phyloP scores from a whole-genome alignment of 2,329 filamentous ascomycete species.

The Aspergillus carbonarius region DNA sequence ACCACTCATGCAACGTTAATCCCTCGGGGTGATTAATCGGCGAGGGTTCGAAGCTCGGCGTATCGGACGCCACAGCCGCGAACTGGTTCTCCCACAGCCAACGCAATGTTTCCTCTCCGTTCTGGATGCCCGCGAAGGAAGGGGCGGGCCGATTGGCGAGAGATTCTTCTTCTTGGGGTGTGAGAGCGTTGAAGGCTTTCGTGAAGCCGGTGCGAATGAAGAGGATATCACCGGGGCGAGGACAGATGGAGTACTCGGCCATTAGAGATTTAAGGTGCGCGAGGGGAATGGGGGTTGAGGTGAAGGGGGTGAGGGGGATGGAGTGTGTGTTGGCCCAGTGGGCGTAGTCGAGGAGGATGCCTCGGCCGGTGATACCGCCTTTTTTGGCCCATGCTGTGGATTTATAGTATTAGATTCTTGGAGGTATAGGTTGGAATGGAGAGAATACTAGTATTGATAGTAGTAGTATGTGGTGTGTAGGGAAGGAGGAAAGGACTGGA shows the following conservation, averaged over 20 bases:
- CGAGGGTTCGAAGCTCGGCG: conserved; percentile 50
- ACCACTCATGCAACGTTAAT: conserved; percentile 30
- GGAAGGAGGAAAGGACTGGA: background rate
- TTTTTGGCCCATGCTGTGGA: conserved; percentile 36
- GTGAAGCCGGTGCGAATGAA: conserved; percentile 57
- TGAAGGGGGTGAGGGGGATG: conserved; percentile 41
- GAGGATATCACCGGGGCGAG: conserved; percentile 54
- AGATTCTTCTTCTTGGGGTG: conserved; percentile 36
- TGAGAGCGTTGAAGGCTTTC: conserved; percentile 42
- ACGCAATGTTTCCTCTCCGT: conserved; percentile 49
- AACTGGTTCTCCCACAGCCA: conserved; percentile 62
- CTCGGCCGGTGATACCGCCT: conserved; percentile 45
- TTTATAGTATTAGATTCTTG: no score
- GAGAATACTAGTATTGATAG: no score
- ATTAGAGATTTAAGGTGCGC: conserved; percentile 47
- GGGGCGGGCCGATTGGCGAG: conserved; percentile 30
- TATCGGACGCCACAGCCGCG: conserved; percentile 58
- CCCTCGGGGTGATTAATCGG: conserved; percentile 13
- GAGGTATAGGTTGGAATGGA: no score
- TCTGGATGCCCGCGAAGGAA: conserved; percentile 47
- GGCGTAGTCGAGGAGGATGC: conserved; percentile 50
- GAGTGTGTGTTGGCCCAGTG: conserved; percentile 44
- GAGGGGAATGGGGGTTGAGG: conserved; percentile 46
- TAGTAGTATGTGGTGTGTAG: background rate
- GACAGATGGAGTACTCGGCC: conserved; percentile 41